Evolutionary conservation across 768 basidiomycete species (phyloP).

Genomic region (Fomitopsis pulvina): DNA sequence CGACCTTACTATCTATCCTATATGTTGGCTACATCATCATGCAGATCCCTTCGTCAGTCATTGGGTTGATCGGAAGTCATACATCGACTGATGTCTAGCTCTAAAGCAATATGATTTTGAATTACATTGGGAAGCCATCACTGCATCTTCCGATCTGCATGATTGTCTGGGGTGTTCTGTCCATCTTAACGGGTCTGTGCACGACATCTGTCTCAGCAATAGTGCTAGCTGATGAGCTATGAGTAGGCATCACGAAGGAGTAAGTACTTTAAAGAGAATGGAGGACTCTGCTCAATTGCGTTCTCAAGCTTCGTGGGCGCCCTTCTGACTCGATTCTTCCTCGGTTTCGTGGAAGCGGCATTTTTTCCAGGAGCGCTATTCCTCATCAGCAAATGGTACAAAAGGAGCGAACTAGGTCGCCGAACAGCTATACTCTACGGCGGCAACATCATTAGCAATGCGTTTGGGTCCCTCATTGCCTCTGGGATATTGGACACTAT

Average conservation of each 20-base stretch:
- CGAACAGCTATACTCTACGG: constrained; percentile 65
- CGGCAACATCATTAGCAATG: constrained; percentile 74
- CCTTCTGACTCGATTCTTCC: constrained; percentile 65
- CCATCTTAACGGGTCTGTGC: constrained; percentile 37
- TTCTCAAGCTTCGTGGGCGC: constrained; percentile 45
- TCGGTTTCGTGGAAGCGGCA: constrained; percentile 55
- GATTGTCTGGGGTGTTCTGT: constrained; percentile 53
- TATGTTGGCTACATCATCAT: constrained; percentile 72
- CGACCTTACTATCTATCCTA: constrained; percentile 58
- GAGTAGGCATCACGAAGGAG: constrained; percentile 19
- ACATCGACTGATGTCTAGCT: background rate
- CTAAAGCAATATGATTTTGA: constrained; percentile 62
- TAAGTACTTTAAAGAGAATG: background rate
- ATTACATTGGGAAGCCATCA: constrained; percentile 61
- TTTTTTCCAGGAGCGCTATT: constrained; percentile 68
- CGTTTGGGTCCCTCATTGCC: constrained; percentile 74
- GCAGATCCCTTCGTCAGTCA: constrained; percentile 67
- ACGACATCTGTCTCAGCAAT: background rate
- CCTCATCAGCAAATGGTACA: constrained; percentile 69
- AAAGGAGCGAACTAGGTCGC: constrained; percentile 58
- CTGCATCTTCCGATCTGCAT: constrained; percentile 60
- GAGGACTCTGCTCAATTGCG: background rate
- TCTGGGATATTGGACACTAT: constrained; percentile 69
- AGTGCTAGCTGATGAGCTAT: background rate
- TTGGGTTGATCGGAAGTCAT: background rate